A percentile compares a stretch with the other conserved stretches of the same genome.
Evolutionary conservation across 108 stramenopile genomes (phyloP).

Genomic region (Conticribra weissflogii): DNA sequence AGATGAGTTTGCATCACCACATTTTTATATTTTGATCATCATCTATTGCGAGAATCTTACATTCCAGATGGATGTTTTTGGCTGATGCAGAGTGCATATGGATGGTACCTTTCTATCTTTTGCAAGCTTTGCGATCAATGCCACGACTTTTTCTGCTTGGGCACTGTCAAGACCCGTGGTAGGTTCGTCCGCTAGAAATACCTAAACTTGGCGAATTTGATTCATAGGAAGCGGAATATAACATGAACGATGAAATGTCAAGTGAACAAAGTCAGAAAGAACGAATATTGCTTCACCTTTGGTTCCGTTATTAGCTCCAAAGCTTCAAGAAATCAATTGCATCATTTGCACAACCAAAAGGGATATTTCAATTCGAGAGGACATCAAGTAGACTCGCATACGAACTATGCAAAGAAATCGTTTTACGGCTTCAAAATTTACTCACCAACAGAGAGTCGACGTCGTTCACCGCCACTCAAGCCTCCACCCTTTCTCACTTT

Average conservation of each 20-base stretch:
- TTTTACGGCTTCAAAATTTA: no score
- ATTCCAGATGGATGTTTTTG: conserved; percentile 70
- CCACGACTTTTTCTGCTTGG: conserved; percentile 74
- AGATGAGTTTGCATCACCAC: no score
- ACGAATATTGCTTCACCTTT: background rate
- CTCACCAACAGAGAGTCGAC: conserved; percentile 63
- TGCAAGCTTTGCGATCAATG: conserved; percentile 52
- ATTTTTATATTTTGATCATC: background rate
- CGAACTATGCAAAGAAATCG: background rate
- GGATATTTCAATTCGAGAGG: background rate
- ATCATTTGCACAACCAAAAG: background rate
- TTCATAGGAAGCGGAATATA: background rate
- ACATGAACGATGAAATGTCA: background rate
- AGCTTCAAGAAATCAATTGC: conserved; percentile 22
- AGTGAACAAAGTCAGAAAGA: background rate
- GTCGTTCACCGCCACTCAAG: conserved; percentile 84
- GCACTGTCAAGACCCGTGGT: conserved; percentile 80
- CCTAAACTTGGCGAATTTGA: no score
- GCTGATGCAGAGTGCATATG: conserved; percentile 78
- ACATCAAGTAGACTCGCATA: background rate
- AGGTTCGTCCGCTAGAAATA: conserved; percentile 84
- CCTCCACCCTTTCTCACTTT: conserved; percentile 30
- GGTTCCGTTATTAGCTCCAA: conserved; percentile 72
- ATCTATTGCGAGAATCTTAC: background rate
- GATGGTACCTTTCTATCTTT: conserved; percentile 66